A percentile compares a stretch with the other conserved stretches of the same genome.
phyloP scores from a whole-genome alignment of 257 asterid species.

The Scutellaria baicalensis region DNA sequence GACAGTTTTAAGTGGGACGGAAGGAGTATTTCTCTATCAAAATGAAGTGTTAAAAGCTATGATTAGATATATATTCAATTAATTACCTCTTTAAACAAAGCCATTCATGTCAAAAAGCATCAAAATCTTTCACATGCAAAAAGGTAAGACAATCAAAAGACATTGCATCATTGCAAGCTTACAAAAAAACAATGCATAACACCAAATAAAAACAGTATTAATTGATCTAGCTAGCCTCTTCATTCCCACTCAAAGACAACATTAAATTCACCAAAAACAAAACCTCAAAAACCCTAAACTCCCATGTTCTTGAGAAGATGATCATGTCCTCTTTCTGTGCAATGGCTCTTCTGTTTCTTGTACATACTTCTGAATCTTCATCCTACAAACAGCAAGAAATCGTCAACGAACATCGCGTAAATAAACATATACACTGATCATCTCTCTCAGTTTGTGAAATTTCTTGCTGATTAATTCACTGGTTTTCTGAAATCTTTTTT shows the following conservation, averaged over 20 bases:
- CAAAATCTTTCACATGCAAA: slow-evolving; percentile 6
- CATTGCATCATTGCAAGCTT: slow-evolving; percentile 23
- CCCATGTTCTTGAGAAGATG: not conserved
- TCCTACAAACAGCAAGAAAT: slow-evolving; percentile 11
- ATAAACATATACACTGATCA: not conserved
- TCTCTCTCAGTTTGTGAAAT: not conserved
- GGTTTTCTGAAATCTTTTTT: not conserved
- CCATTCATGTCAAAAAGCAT: slow-evolving; percentile 8
- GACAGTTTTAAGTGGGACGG: too few species aligned
- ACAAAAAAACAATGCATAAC: not conserved
- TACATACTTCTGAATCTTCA: slow-evolving; percentile 23
- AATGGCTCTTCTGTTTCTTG: slow-evolving; percentile 19
- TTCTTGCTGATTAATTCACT: not conserved
- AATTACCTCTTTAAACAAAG: slow-evolving; percentile 11
- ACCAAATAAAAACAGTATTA: not conserved
- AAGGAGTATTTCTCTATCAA: too few species aligned
- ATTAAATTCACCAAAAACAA: not conserved
- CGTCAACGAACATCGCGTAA: slow-evolving; percentile 14
- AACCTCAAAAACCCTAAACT: not conserved
- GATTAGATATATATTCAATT: slow-evolving; percentile 10
- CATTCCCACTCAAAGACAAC: slow-evolving; percentile 1
- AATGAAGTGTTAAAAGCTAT: slow-evolving; percentile 9
- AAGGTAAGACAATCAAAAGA: slow-evolving; percentile 8
- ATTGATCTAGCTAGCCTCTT: not conserved
- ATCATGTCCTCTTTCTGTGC: slow-evolving; percentile 1